These are phyloP conservation scores for Corynascus novoguineensis DNA, from an alignment of 495 filamentous ascomycete species.

Conservation along the genomic window DNA sequence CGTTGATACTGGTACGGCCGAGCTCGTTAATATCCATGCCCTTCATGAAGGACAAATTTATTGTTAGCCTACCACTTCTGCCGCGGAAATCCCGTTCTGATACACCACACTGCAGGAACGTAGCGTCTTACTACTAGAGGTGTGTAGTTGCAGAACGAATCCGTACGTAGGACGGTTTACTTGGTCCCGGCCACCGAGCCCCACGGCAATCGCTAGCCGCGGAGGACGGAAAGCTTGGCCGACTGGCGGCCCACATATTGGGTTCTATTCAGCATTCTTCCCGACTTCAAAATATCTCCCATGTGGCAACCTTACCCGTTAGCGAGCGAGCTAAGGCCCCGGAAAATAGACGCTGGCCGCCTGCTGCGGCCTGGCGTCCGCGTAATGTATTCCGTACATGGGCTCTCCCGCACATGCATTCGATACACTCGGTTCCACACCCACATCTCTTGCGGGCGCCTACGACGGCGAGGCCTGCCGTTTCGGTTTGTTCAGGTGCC, in stretches of 20 bases:
- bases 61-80: no score
- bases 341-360: slow-evolving; percentile 22
- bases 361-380: slow-evolving; percentile 16
- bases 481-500: background rate
- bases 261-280: background rate
- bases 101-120: no score
- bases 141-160: no score
- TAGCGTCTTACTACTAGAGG: no score
- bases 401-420: background rate
- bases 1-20: background rate
- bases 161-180: no score
- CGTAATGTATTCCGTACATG: no score
- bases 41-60: no score
- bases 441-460: slow-evolving; percentile 6
- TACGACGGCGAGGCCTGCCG: background rate
- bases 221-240: slow-evolving; percentile 5
- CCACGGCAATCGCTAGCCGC: background rate
- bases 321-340: background rate
- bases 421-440: background rate
- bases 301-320: slow-evolving; percentile 9
- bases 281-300: background rate
- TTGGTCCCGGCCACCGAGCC: background rate
- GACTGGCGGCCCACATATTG: background rate
- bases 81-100: no score
- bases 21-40: no score